A percentile compares a stretch with the other conserved stretches of the same genome.
These are phyloP conservation scores for Pholiota microspora DNA, from an alignment of 768 basidiomycete genomes.

Conservation along the genomic window DNA sequence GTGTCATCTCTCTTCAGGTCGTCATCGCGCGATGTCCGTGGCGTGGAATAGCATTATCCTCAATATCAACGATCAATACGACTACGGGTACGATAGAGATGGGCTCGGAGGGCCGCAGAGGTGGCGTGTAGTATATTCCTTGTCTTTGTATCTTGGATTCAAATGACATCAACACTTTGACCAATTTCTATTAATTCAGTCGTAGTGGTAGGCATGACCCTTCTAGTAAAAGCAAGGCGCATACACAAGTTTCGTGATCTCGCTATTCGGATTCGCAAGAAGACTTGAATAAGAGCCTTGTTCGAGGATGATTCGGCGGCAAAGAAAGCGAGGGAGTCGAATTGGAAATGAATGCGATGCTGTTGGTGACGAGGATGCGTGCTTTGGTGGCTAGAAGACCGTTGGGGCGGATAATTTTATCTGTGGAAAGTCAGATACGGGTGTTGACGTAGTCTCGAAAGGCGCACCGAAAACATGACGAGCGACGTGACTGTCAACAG, in stretches of 20 bases:
- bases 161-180: constrained; percentile 3
- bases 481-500: no score
- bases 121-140: constrained; percentile 10
- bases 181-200: background rate
- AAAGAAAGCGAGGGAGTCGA: no score
- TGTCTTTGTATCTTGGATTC: constrained; percentile 10
- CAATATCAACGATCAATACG: background rate
- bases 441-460: no score
- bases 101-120: background rate
- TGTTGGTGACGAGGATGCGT: constrained; percentile 83
- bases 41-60: background rate
- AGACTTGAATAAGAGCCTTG: constrained; percentile 66
- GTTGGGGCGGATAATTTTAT: constrained; percentile 82
- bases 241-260: no score
- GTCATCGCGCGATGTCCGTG: background rate
- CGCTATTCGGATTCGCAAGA: constrained; percentile 56
- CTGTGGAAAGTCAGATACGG: constrained; percentile 30
- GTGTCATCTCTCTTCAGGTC: background rate
- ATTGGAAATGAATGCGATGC: constrained; percentile 80
- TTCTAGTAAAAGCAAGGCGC: no score
- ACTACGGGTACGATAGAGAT: background rate
- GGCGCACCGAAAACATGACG: no score
- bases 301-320: no score
- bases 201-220: no score
- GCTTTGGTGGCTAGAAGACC: constrained; percentile 84